Evolutionary conservation across 2,329 filamentous ascomycete genomes (phyloP).

Genomic region (Sporothrix humicola): DNA sequence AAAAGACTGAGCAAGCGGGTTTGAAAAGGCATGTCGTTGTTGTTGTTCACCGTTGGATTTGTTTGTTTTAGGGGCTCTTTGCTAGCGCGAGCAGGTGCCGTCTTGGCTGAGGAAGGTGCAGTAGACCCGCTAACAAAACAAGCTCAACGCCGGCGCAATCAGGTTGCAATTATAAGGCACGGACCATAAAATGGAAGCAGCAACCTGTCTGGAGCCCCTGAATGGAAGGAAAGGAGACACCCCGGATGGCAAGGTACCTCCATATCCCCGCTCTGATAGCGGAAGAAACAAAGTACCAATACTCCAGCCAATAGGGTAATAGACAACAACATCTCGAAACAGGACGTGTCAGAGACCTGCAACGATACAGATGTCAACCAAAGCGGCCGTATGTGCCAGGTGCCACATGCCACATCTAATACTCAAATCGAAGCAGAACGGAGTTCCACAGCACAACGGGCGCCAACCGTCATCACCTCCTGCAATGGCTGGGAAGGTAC

Average conservation of each 20-base stretch:
- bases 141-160: not conserved
- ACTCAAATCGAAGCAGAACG: too few relatives aligned
- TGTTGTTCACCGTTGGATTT: not conserved
- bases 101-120: constrained; percentile 25
- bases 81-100: constrained; percentile 28
- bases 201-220: not conserved
- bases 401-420: not conserved
- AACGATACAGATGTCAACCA: constrained; percentile 32
- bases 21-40: not conserved
- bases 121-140: not conserved
- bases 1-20: not conserved
- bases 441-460: too few relatives aligned
- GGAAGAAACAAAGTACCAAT: constrained; percentile 19
- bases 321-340: constrained; percentile 35
- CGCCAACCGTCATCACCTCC: not conserved
- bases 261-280: not conserved
- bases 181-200: not conserved
- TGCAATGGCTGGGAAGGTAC: not conserved
- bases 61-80: constrained; percentile 15
- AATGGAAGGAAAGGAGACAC: constrained; percentile 15
- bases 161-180: not conserved
- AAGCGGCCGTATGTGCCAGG: not conserved
- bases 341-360: constrained; percentile 38
- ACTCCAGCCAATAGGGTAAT: not conserved
- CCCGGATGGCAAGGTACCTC: not conserved